Conservation (phyloP, 257 asterid species). For the Plantago elongata region DNA sequence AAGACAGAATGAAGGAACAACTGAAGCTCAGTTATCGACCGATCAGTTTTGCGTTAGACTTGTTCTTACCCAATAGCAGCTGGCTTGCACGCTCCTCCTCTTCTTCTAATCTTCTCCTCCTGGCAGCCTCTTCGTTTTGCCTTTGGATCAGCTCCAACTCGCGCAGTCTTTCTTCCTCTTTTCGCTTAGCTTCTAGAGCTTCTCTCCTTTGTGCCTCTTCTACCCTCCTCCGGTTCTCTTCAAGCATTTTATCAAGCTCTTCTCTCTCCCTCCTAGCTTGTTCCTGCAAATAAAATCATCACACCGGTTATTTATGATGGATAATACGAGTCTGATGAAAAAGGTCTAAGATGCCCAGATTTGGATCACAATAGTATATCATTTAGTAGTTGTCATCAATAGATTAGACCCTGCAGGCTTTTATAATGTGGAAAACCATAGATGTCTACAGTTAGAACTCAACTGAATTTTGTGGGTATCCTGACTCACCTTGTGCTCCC, state of each 20-base stretch:
- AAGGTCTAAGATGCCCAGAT: too few relatives aligned
- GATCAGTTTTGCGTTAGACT: slow-evolving; percentile 41
- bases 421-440: too few relatives aligned
- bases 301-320: background rate
- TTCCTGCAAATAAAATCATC: slow-evolving; percentile 39
- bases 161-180: slow-evolving; percentile 80
- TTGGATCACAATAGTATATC: too few relatives aligned
- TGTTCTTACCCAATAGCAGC: slow-evolving; percentile 33
- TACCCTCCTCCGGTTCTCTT: slow-evolving; percentile 83
- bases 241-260: slow-evolving; percentile 91
- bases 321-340: too few relatives aligned
- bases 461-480: too few relatives aligned
- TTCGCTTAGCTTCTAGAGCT: slow-evolving; percentile 71
- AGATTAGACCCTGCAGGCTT: too few relatives aligned
- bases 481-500: too few relatives aligned
- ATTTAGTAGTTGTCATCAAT: too few relatives aligned
- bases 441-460: too few relatives aligned
- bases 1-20: background rate
- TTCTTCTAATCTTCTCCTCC: slow-evolving; percentile 66
- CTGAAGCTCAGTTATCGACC: slow-evolving; percentile 29
- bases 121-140: slow-evolving; percentile 80
- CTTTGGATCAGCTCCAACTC: slow-evolving; percentile 82
- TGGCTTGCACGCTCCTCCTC: slow-evolving; percentile 58
- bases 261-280: slow-evolving; percentile 90
- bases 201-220: slow-evolving; percentile 87